These are phyloP conservation scores for Amanita rimosa DNA, from an alignment of 768 basidiomycete genomes.

Conservation along the genomic window DNA sequence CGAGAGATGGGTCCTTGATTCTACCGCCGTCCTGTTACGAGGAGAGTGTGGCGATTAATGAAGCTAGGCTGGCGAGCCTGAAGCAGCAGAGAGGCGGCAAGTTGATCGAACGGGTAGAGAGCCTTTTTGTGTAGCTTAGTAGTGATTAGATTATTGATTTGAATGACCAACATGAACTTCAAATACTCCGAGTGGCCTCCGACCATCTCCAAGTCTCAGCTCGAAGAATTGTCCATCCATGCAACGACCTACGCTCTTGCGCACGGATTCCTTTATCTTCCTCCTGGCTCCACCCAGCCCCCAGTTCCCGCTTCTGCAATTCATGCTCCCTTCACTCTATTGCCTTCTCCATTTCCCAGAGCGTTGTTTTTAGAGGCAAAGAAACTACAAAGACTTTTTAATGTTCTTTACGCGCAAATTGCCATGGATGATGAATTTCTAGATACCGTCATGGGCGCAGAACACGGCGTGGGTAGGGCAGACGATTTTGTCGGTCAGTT, in stretches of 20 bases:
- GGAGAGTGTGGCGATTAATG: constrained; percentile 13
- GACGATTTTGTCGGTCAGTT: constrained; percentile 81
- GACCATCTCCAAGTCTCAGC: constrained; percentile 41
- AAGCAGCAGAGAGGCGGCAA: constrained; percentile 10
- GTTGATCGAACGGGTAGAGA: constrained; percentile 7
- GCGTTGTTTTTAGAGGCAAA: constrained; percentile 54
- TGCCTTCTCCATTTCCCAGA: constrained; percentile 82
- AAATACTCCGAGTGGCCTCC: constrained; percentile 70
- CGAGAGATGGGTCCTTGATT: constrained; percentile 19
- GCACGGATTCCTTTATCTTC: constrained; percentile 78
- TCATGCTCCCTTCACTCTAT: constrained; percentile 82
- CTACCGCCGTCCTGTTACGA: constrained; percentile 44
- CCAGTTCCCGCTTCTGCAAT: constrained; percentile 58
- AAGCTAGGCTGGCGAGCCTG: constrained; percentile 15
- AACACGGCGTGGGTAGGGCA: constrained; percentile 63
- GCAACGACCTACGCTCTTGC: constrained; percentile 81
- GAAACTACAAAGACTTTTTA: constrained; percentile 66
- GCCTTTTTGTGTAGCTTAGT: constrained; percentile 1
- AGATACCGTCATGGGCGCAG: constrained; percentile 75
- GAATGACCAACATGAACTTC: constrained; percentile 18
- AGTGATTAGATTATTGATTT: background rate
- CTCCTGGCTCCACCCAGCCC: constrained; percentile 36
- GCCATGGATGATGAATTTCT: constrained; percentile 73
- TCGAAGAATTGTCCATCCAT: constrained; percentile 44
- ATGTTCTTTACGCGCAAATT: constrained; percentile 75